Evolutionary conservation across 192 early-diverging fungal species (phyloP).

Genomic region (Geranomyces variabilis): DNA sequence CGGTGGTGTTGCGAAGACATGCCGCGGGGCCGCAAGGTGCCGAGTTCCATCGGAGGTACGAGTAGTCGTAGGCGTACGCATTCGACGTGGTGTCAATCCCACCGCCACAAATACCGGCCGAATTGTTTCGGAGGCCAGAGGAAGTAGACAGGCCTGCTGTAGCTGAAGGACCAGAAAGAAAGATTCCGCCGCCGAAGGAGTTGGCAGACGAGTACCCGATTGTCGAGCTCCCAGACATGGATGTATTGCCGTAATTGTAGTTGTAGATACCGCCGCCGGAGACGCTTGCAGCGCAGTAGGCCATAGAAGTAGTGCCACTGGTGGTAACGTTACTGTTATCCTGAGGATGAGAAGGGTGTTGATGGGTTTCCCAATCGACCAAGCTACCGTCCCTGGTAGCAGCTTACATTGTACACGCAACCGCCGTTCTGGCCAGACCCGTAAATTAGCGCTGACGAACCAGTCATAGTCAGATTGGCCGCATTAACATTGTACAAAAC

Average conservation of each 20-base stretch:
- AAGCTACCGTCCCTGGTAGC: background rate
- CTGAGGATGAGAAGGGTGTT: background rate
- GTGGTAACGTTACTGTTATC: background rate
- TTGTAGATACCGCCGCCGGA: constrained; percentile 21
- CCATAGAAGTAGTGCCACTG: background rate
- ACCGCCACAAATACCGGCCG: constrained; percentile 20
- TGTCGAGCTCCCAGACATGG: background rate
- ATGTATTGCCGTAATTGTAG: constrained; percentile 1
- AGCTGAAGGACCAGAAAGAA: background rate
- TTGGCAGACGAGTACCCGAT: background rate
- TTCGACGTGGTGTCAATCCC: constrained; percentile 14
- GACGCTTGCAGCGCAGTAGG: background rate
- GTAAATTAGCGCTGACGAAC: background rate
- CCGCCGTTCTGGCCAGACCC: background rate
- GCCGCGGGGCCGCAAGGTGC: constrained; percentile 19
- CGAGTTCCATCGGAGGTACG: background rate
- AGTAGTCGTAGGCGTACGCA: background rate
- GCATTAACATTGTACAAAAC: background rate
- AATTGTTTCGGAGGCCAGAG: constrained; percentile 5
- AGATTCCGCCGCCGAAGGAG: constrained; percentile 17
- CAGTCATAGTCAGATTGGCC: background rate
- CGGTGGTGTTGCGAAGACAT: constrained; percentile 17
- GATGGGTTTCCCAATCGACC: background rate
- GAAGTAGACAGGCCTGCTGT: background rate
- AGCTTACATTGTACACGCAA: constrained; percentile 11